phyloP scores from a whole-genome alignment of 345 rosid species.

The Brassica rapa region DNA sequence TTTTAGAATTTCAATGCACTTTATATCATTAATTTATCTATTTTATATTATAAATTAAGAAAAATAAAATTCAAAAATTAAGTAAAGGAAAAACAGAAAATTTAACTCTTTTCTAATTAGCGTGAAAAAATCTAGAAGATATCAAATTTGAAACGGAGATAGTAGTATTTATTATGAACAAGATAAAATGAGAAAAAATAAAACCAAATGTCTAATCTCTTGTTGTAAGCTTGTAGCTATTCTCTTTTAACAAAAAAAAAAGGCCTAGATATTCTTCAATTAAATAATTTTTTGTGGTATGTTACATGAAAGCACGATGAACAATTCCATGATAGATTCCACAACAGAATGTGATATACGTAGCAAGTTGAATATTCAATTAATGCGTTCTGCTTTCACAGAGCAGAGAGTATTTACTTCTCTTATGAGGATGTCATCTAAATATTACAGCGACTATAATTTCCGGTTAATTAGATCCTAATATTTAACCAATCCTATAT shows the following conservation, averaged over 20 bases:
- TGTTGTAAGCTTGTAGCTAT: not conserved
- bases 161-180: too few relatives aligned
- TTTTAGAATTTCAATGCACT: too few relatives aligned
- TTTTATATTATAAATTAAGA: too few relatives aligned
- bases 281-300: not conserved
- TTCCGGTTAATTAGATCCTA: not conserved
- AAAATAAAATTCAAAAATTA: too few relatives aligned
- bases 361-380: not conserved
- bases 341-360: not conserved
- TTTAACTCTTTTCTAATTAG: too few relatives aligned
- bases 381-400: slow-evolving; percentile 5
- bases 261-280: not conserved
- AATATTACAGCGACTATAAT: not conserved
- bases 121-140: too few relatives aligned
- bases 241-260: not conserved
- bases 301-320: not conserved
- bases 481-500: too few relatives aligned
- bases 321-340: not conserved
- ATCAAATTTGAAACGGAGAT: too few relatives aligned
- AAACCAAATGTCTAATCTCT: not conserved
- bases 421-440: not conserved
- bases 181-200: not conserved
- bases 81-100: too few relatives aligned
- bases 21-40: too few relatives aligned
- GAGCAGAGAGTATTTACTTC: slow-evolving; percentile 4